These are phyloP conservation scores for Calendula officinalis DNA, from an alignment of 129 eudicot species.

Conservation along the genomic window DNA sequence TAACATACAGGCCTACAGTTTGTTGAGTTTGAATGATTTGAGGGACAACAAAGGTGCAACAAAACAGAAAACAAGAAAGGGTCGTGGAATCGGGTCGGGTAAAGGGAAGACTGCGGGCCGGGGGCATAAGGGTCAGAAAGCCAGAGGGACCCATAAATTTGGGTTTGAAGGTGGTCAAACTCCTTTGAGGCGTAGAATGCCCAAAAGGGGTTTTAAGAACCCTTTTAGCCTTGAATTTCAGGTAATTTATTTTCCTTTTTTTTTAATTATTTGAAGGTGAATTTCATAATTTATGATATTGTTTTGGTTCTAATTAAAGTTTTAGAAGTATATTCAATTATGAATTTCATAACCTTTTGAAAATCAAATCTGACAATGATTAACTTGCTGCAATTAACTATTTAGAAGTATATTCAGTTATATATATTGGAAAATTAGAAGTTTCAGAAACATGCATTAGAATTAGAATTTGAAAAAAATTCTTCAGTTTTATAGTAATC, in stretches of 20 bases:
- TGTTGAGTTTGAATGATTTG: constrained; percentile 78
- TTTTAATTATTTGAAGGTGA: not conserved
- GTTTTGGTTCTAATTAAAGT: constrained; percentile 1
- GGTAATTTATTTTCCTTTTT: constrained; percentile 36
- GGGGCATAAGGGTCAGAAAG: constrained; percentile 98
- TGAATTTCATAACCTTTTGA: too few relatives aligned
- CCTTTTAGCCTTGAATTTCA: constrained; percentile 94
- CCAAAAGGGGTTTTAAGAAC: constrained; percentile 88
- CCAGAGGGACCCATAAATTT: constrained; percentile 82
- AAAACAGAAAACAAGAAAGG: constrained; percentile 87
- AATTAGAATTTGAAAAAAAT: not conserved
- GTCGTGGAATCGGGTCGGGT: constrained; percentile 97
- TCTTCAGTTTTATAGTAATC: too few relatives aligned
- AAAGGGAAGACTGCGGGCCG: constrained; percentile 96
- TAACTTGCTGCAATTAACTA: too few relatives aligned
- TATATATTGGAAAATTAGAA: too few relatives aligned
- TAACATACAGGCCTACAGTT: constrained; percentile 48
- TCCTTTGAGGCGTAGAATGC: constrained; percentile 81
- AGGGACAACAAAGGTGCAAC: constrained; percentile 82
- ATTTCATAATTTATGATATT: not conserved
- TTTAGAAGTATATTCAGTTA: too few relatives aligned
- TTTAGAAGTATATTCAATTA: not conserved
- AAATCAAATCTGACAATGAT: too few relatives aligned
- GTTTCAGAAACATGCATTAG: not conserved
- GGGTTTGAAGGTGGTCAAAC: constrained; percentile 99